A percentile compares a stretch with the other conserved stretches of the same genome.
Evolutionary conservation across 768 basidiomycete genomes (phyloP).

Genomic region (Macrolepiota fuliginosa): DNA sequence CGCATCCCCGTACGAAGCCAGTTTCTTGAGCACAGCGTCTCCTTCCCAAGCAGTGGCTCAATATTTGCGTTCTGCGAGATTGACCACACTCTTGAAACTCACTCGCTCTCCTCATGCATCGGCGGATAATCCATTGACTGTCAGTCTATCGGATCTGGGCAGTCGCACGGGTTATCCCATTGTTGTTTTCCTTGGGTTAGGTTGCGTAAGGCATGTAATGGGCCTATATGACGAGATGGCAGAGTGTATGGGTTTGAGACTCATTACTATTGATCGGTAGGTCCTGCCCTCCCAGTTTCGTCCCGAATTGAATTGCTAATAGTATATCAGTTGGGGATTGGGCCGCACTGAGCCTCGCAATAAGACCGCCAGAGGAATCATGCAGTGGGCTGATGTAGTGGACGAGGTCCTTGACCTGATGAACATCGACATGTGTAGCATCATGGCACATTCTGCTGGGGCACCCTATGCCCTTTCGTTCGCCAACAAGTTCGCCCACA

Average conservation of each 20-base stretch:
- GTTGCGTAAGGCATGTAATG: slow-evolving; percentile 93
- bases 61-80: slow-evolving; percentile 81
- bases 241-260: slow-evolving; percentile 74
- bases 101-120: slow-evolving; percentile 80
- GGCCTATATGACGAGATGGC: slow-evolving; percentile 98
- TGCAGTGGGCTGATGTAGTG: slow-evolving; percentile 89
- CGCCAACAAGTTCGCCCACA: slow-evolving; percentile 69
- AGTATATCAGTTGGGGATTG: slow-evolving; percentile 75
- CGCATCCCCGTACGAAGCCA: slow-evolving; percentile 46
- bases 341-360: slow-evolving; percentile 78
- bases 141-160: slow-evolving; percentile 94
- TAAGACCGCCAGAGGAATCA: slow-evolving; percentile 72
- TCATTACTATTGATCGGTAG: slow-evolving; percentile 93
- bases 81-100: slow-evolving; percentile 80
- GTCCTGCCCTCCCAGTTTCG: slow-evolving; percentile 18
- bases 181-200: slow-evolving; percentile 89
- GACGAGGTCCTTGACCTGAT: slow-evolving; percentile 87
- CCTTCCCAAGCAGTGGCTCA: slow-evolving; percentile 72
- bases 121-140: slow-evolving; percentile 67
- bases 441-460: slow-evolving; percentile 96
- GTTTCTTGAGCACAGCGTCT: slow-evolving; percentile 39
- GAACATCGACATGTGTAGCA: slow-evolving; percentile 73
- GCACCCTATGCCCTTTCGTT: slow-evolving; percentile 92
- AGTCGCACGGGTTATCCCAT: slow-evolving; percentile 83
- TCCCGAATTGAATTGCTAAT: slow-evolving; percentile 14